Evolutionary conservation across 106 monocot genomes (phyloP).

Genomic region (Acorus gramineus): DNA sequence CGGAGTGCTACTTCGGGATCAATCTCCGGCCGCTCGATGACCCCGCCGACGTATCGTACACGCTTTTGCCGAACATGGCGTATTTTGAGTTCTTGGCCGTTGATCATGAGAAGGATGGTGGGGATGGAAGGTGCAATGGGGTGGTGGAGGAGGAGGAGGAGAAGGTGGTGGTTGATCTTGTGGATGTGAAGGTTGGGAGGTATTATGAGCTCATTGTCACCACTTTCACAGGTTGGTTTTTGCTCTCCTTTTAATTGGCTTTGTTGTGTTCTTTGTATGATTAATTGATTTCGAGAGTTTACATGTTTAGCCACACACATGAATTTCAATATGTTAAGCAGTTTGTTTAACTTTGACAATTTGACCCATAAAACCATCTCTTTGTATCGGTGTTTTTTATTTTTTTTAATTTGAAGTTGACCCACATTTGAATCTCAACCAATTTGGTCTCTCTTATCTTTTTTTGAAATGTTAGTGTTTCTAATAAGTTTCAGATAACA

Average conservation of each 20-base stretch:
- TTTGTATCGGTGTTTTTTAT: too few relatives aligned
- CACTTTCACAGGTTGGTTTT: conserved; percentile 55
- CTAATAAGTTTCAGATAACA: too few relatives aligned
- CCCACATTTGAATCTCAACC: not conserved
- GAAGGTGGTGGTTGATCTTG: conserved; percentile 39
- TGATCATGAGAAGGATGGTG: conserved; percentile 2
- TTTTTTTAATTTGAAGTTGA: not conserved
- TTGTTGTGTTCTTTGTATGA: too few relatives aligned
- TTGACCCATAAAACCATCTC: too few relatives aligned
- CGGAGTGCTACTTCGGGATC: conserved; percentile 68
- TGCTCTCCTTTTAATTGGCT: not conserved
- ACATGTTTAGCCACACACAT: too few relatives aligned
- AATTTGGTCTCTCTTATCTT: not conserved
- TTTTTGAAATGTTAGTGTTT: not conserved
- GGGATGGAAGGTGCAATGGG: conserved; percentile 5
- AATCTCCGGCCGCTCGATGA: conserved; percentile 35
- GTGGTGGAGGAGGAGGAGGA: not conserved
- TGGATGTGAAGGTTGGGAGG: conserved; percentile 43
- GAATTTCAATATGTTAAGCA: too few relatives aligned
- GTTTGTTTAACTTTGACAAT: too few relatives aligned
- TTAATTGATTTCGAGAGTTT: too few relatives aligned
- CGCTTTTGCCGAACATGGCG: conserved; percentile 58
- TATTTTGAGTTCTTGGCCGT: conserved; percentile 61
- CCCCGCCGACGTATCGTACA: conserved; percentile 41
- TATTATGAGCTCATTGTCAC: conserved; percentile 78